Conservation (phyloP, 768 basidiomycete genomes). For the Xanthoconium purpureum region DNA sequence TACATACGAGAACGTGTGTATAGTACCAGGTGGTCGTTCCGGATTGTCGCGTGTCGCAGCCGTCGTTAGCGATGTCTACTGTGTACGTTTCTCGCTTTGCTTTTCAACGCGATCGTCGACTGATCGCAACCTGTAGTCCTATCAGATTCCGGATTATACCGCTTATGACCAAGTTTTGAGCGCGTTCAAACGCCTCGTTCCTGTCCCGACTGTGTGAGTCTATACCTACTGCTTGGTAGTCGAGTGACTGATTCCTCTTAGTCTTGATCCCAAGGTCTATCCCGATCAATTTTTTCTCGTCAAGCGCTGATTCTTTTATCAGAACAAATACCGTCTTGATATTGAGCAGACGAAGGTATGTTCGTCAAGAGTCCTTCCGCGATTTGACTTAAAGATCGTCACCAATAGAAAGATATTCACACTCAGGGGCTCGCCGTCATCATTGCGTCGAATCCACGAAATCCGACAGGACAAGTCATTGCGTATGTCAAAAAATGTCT, state of each 20-base stretch:
- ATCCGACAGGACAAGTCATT: conserved; percentile 90
- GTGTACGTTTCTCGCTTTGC: conserved; percentile 39
- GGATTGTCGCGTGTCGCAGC: conserved; percentile 90
- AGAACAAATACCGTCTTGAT: conserved; percentile 72
- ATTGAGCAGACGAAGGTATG: conserved; percentile 73
- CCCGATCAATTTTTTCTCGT: not conserved
- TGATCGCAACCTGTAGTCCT: conserved; percentile 47
- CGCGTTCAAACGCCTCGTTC: conserved; percentile 86
- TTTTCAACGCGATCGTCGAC: not conserved
- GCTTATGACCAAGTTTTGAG: conserved; percentile 82
- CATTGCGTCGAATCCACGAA: conserved; percentile 91
- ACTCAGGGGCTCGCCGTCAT: conserved; percentile 84
- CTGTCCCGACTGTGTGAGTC: conserved; percentile 85
- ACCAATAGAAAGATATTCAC: conserved; percentile 65
- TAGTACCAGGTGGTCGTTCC: conserved; percentile 90
- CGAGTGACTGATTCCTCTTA: conserved; percentile 16
- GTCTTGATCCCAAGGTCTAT: conserved; percentile 45
- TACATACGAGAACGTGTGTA: conserved; percentile 89
- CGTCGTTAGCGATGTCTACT: conserved; percentile 87
- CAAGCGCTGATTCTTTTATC: conserved; percentile 5
- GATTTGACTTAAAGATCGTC: not conserved
- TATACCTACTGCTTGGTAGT: not conserved
- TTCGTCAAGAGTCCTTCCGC: not conserved
- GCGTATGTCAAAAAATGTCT: conserved; percentile 39
- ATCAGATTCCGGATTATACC: conserved; percentile 91